Conservation (phyloP, 176 grass and related monocot species). For the Urochloa ruziziensis region DNA sequence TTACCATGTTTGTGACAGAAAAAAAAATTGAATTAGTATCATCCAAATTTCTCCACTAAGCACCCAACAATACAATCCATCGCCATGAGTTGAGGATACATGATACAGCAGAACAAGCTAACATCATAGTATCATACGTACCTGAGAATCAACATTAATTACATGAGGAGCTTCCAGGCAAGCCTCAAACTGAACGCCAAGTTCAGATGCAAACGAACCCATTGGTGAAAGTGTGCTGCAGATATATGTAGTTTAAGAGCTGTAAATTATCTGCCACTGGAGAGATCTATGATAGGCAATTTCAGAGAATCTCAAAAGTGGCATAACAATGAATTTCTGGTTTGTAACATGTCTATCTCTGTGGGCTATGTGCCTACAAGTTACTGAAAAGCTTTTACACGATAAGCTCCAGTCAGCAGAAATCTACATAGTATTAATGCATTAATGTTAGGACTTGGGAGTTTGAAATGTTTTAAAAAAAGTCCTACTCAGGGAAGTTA, state of each 20-base stretch:
- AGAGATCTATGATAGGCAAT: conserved; percentile 8
- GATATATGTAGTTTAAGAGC: conserved; percentile 21
- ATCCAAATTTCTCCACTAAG: conserved; percentile 16
- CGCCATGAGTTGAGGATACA: background rate
- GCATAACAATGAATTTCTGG: conserved; percentile 9
- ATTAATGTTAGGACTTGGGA: background rate
- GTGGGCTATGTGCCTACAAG: conserved; percentile 8
- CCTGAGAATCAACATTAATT: conserved; percentile 88
- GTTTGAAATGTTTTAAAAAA: background rate
- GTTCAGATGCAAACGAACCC: conserved; percentile 98
- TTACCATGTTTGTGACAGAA: background rate
- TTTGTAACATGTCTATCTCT: conserved; percentile 19
- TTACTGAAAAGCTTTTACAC: background rate
- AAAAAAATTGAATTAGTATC: background rate
- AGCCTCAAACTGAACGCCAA: conserved; percentile 88
- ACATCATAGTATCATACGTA: conserved; percentile 17
- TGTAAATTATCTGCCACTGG: background rate
- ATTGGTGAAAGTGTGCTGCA: conserved; percentile 90
- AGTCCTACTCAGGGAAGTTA: background rate
- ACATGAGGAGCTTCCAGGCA: conserved; percentile 94
- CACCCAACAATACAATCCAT: conserved; percentile 3
- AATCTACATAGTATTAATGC: background rate
- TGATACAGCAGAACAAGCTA: background rate
- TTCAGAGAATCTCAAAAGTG: conserved; percentile 18
- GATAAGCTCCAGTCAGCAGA: background rate